A percentile compares a stretch with the other conserved stretches of the same genome.
Evolutionary conservation across 2,329 filamentous ascomycete species (phyloP).

Genomic region (Phaeosphaeriaceae sp.): DNA sequence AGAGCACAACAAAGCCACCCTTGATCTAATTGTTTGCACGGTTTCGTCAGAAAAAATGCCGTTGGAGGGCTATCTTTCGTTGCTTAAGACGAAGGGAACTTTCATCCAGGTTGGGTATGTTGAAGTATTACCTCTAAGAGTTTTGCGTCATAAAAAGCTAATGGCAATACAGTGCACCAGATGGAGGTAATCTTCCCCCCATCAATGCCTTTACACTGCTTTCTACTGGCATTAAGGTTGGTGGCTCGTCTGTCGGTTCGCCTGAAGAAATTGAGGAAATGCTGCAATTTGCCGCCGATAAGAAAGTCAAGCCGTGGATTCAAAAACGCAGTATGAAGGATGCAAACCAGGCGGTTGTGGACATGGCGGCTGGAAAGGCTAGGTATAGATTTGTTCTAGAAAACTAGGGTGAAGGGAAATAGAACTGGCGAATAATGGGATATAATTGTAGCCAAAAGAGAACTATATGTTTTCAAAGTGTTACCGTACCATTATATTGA

Average conservation of each 20-base stretch:
- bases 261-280: conserved; percentile 35
- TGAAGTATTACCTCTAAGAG: neutral
- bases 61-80: conserved; percentile 63
- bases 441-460: too few relatives aligned
- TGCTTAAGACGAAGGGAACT: conserved; percentile 64
- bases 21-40: conserved; percentile 66
- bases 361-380: conserved; percentile 63
- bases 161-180: conserved; percentile 12
- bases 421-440: too few relatives aligned
- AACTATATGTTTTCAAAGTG: too few relatives aligned
- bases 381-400: conserved; percentile 50
- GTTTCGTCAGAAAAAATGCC: conserved; percentile 60
- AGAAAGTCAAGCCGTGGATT: conserved; percentile 66
- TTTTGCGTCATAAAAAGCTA: neutral
- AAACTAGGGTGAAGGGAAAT: conserved; percentile 24
- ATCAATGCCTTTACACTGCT: conserved; percentile 62
- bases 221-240: conserved; percentile 27
- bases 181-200: conserved; percentile 48
- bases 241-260: conserved; percentile 31
- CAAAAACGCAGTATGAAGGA: conserved; percentile 64
- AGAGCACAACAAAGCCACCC: conserved; percentile 57
- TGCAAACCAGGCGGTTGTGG: conserved; percentile 61
- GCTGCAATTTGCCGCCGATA: conserved; percentile 64
- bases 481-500: too few relatives aligned
- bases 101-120: conserved; percentile 67